A percentile compares a stretch with the other conserved stretches of the same genome.
These are phyloP conservation scores for Triticum monococcum DNA, from an alignment of 176 grass and related monocot genomes.

Conservation along the genomic window DNA sequence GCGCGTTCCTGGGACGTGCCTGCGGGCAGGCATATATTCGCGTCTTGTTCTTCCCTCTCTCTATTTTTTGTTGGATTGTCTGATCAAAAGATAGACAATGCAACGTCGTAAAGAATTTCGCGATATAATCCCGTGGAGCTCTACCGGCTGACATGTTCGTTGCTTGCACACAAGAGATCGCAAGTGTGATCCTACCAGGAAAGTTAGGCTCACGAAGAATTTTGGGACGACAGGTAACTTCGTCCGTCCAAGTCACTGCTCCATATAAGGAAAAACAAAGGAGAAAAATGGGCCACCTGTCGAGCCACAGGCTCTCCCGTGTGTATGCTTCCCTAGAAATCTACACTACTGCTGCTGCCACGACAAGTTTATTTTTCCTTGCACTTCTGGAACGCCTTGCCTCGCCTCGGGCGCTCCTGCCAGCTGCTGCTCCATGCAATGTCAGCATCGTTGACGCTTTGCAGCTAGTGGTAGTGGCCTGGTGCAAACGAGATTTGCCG, in stretches of 20 bases:
- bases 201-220: slow-evolving; percentile 27
- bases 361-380: background rate
- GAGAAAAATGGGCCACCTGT: slow-evolving; percentile 16
- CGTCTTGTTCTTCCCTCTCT: too few species aligned
- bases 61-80: background rate
- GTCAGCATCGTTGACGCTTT: slow-evolving; percentile 15
- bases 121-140: background rate
- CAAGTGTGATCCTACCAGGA: background rate
- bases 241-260: background rate
- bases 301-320: background rate
- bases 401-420: background rate
- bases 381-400: background rate
- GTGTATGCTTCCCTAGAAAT: background rate
- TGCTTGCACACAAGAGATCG: slow-evolving; percentile 5
- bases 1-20: background rate
- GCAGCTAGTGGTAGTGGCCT: background rate
- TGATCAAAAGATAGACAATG: background rate
- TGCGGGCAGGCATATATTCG: background rate
- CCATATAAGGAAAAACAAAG: background rate
- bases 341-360: background rate
- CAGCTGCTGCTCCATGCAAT: background rate
- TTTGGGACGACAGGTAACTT: slow-evolving; percentile 21
- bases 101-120: background rate
- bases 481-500: background rate
- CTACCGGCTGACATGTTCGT: background rate